phyloP scores from a whole-genome alignment of 2,329 filamentous ascomycete species.

The Penicillium vulpinum region DNA sequence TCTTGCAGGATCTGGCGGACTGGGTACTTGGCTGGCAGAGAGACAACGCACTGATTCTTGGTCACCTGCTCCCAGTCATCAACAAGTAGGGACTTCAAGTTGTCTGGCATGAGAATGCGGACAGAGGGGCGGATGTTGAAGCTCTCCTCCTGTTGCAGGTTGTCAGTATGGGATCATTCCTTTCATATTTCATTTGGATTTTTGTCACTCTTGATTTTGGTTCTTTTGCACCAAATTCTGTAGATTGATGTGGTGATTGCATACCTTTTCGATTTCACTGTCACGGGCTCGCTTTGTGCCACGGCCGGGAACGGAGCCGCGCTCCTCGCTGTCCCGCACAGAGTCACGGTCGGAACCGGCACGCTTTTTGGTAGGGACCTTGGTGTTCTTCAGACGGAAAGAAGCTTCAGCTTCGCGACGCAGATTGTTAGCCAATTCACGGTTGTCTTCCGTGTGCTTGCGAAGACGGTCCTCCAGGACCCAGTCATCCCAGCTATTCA shows the following conservation, averaged over 20 bases:
- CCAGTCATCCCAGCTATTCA: slow-evolving; percentile 89
- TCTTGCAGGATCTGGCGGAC: slow-evolving; percentile 77
- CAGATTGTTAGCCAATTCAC: slow-evolving; percentile 69
- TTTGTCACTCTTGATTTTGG: neutral
- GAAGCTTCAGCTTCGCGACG: slow-evolving; percentile 44
- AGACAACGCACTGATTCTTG: slow-evolving; percentile 87
- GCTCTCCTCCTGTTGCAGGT: slow-evolving; percentile 69
- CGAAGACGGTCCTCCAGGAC: slow-evolving; percentile 89
- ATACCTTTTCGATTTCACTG: slow-evolving; percentile 51
- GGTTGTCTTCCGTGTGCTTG: slow-evolving; percentile 93
- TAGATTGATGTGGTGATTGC: slow-evolving; percentile 1
- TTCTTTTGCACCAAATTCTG: neutral
- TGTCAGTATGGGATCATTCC: slow-evolving; percentile 1
- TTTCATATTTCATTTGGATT: neutral
- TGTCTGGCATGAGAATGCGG: slow-evolving; percentile 81
- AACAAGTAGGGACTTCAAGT: slow-evolving; percentile 86
- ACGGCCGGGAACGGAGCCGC: slow-evolving; percentile 46
- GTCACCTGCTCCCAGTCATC: slow-evolving; percentile 99
- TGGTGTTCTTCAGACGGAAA: slow-evolving; percentile 35
- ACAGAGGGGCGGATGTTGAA: slow-evolving; percentile 84
- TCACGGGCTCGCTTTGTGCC: slow-evolving; percentile 48
- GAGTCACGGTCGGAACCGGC: slow-evolving; percentile 45
- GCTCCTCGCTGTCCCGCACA: slow-evolving; percentile 48
- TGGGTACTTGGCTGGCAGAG: slow-evolving; percentile 73
- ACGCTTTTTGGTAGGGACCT: slow-evolving; percentile 41